A percentile compares a stretch with the other conserved stretches of the same genome.
phyloP scores from a whole-genome alignment of 805 yeast genomes.

The Lachancea meyersii region DNA sequence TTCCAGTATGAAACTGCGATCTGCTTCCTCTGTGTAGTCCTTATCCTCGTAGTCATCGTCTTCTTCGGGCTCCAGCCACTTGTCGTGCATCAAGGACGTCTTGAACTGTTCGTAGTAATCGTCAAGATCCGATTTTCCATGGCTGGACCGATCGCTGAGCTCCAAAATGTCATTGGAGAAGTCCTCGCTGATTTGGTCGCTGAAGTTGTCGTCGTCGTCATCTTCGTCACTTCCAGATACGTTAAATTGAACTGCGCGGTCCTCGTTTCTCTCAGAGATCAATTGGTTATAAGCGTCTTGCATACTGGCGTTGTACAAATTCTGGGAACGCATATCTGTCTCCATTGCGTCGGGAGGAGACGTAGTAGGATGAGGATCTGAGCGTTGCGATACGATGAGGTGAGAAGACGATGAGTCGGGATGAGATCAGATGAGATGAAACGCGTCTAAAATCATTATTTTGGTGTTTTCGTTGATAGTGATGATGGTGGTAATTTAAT shows the following conservation, averaged over 20 bases:
- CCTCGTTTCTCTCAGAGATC: slow-evolving; percentile 2
- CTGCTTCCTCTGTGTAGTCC: slow-evolving; percentile 22
- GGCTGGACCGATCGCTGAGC: slow-evolving; percentile 8
- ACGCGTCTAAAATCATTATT: neutral
- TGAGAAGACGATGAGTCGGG: neutral
- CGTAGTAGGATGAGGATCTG: neutral
- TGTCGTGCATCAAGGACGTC: slow-evolving; percentile 14
- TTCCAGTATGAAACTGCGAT: slow-evolving; percentile 19
- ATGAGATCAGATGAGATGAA: neutral
- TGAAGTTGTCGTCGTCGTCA: neutral
- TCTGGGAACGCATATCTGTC: neutral
- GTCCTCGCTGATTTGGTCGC: slow-evolving; percentile 5
- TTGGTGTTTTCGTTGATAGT: neutral
- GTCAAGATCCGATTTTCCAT: slow-evolving; percentile 14
- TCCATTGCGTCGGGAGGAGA: neutral
- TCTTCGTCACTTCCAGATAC: neutral
- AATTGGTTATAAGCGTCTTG: slow-evolving; percentile 6
- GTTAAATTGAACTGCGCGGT: neutral
- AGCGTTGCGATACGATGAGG: neutral
- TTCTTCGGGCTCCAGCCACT: slow-evolving; percentile 15
- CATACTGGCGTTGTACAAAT: slow-evolving; percentile 2
- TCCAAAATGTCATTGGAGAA: slow-evolving; percentile 3
- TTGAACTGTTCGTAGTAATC: slow-evolving; percentile 17
- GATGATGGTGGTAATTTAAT: too few relatives aligned
- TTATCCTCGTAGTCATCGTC: slow-evolving; percentile 16